A percentile compares a stretch with the other conserved stretches of the same genome.
Evolutionary conservation across 495 filamentous ascomycete species (phyloP).

Genomic region (Annulohypoxylon bovei): DNA sequence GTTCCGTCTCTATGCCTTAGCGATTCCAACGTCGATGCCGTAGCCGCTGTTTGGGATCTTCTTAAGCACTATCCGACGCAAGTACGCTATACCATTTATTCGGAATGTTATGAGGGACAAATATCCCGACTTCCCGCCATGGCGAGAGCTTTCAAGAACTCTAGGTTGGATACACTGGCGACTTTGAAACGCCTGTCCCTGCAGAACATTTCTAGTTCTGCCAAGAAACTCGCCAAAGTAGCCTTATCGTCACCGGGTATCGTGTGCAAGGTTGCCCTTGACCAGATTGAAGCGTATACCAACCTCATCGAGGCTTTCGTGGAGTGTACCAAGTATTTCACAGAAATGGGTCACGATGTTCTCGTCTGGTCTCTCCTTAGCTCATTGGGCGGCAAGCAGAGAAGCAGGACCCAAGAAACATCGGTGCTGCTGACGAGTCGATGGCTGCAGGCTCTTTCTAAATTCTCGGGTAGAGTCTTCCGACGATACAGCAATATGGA

Average conservation of each 20-base stretch:
- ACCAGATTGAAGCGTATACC: conserved; percentile 88
- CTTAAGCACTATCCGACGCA: conserved; percentile 79
- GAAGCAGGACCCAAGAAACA: conserved; percentile 81
- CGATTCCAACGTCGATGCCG: conserved; percentile 80
- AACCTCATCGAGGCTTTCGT: conserved; percentile 94
- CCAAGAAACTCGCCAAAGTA: conserved; percentile 84
- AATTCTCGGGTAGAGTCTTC: conserved; percentile 88
- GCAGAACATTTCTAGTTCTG: conserved; percentile 85
- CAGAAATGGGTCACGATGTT: conserved; percentile 90
- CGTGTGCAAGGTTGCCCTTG: conserved; percentile 86
- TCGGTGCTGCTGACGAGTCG: conserved; percentile 83
- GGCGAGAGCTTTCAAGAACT: conserved; percentile 77
- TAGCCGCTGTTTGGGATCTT: conserved; percentile 84
- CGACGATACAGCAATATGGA: conserved; percentile 84
- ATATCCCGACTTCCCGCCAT: conserved; percentile 82
- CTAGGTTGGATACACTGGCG: conserved; percentile 78
- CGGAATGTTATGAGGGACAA: conserved; percentile 86
- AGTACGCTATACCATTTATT: conserved; percentile 86
- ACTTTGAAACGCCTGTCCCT: conserved; percentile 86
- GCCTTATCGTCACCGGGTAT: conserved; percentile 88
- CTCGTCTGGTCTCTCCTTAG: conserved; percentile 88
- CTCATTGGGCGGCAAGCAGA: conserved; percentile 75
- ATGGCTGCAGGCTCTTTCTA: conserved; percentile 86
- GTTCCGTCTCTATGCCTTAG: conserved; percentile 86
- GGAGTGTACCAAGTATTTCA: conserved; percentile 92